Conservation (phyloP, 768 basidiomycete species). For the Dentipellis fragilis region DNA sequence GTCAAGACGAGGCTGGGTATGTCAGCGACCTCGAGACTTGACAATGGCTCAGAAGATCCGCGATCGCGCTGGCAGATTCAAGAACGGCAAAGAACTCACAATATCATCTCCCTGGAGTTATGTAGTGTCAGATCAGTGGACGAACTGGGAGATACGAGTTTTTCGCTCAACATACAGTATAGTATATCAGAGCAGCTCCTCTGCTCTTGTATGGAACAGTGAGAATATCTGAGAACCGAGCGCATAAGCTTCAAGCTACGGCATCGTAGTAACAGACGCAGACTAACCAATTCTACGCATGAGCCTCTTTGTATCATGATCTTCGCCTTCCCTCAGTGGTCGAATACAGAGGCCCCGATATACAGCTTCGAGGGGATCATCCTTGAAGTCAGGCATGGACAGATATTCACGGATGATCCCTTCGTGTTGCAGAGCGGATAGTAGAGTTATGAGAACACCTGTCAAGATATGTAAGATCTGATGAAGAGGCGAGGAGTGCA, state of each 20-base stretch:
- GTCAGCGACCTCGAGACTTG: not conserved
- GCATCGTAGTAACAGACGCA: not conserved
- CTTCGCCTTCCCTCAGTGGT: not conserved
- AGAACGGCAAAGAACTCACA: constrained; percentile 30
- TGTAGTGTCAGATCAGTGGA: not conserved
- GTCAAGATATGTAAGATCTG: not conserved
- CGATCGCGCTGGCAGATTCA: too few relatives aligned
- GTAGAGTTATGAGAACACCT: constrained; percentile 56
- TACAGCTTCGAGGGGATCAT: constrained; percentile 55
- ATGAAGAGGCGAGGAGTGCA: not conserved
- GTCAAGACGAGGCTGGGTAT: not conserved
- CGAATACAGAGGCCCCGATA: constrained; percentile 70
- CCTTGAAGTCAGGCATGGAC: constrained; percentile 51
- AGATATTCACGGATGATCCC: constrained; percentile 78
- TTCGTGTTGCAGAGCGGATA: constrained; percentile 42
- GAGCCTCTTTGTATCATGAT: constrained; percentile 24
- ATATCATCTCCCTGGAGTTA: constrained; percentile 75
- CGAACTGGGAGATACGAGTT: not conserved
- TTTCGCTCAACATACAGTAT: constrained; percentile 48
- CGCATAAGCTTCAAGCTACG: not conserved
- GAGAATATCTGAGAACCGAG: constrained; percentile 50
- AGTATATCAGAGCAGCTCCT: constrained; percentile 87
- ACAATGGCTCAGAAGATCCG: not conserved
- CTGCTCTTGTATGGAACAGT: constrained; percentile 69
- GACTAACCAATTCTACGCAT: constrained; percentile 53